Base-by-base conservation (phyloP, 2,329 filamentous ascomycete species). In the Botrytis paeoniae region DNA sequence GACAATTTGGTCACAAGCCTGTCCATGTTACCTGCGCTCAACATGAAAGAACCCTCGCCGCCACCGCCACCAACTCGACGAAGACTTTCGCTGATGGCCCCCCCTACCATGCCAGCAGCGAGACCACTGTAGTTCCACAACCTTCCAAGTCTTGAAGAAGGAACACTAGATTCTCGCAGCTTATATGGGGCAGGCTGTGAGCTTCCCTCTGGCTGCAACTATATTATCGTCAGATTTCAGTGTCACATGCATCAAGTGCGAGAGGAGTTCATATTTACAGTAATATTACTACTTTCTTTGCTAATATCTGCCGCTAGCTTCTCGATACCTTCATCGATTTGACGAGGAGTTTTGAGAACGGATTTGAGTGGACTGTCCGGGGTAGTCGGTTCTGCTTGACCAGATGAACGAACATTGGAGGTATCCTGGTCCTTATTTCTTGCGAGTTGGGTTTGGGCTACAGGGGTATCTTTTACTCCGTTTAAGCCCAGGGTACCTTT, bases 91-190 rank as follows among this genome's bases (percentile, higher is more conserved):
- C 90, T 92, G 74, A 98, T 89, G 41, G 95, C 95, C 1, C 96
- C 96, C 78, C 97, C 93, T 12, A 97, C 90, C 95, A 99, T 97
- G 64, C 95, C 97, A 0, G 94, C 95, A 39, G 94, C 96, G 8
- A 99, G 87, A 0, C 96, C 94, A 72, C 94, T 89, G 80, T 98
- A 99, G 82, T 99, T 97, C 93, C 95, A 98, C 37, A 99, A 84
- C 72, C 96, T 89, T 61, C 95, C 92, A 69, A 99, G 83, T 6
- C 96, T 90, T 12, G 94, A 94, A 0, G 96, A 93, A 1, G 96
- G 96, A 0, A 99, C 95, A 75, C 90, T 91, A 16, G 96, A 99
- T 80, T 98, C 95, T 72, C 92, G 88, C 81, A 99, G 89, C 74
- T 92, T 86, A 79, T 97, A 94, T 6, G 81, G 76, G 18, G 82